These are phyloP conservation scores for Aureobasidium vineae DNA, from an alignment of 2,329 filamentous ascomycete species.

Conservation along the genomic window DNA sequence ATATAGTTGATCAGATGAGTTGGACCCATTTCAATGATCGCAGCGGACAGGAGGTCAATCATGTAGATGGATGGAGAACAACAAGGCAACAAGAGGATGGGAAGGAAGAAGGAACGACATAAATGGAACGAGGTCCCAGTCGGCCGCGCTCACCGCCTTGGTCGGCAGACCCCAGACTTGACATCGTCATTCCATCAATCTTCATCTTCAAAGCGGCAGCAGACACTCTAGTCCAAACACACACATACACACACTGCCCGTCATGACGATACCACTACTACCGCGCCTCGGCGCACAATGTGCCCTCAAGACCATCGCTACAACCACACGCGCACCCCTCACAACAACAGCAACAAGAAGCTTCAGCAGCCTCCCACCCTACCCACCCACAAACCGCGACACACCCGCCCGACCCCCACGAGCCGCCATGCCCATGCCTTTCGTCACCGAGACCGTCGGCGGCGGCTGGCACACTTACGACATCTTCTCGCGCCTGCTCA, in stretches of 20 bases:
- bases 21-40: not conserved
- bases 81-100: not conserved
- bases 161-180: not conserved
- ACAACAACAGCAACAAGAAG: slow-evolving; percentile 12
- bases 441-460: slow-evolving; percentile 52
- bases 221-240: not conserved
- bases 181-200: slow-evolving; percentile 19
- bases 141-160: not conserved
- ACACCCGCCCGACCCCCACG: slow-evolving; percentile 34
- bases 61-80: not conserved
- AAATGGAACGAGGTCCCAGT: not conserved
- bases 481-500: slow-evolving; percentile 50
- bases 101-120: not conserved
- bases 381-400: slow-evolving; percentile 31
- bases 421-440: slow-evolving; percentile 50
- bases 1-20: not conserved
- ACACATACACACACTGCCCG: not conserved
- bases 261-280: slow-evolving; percentile 16
- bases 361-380: slow-evolving; percentile 30
- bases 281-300: slow-evolving; percentile 14
- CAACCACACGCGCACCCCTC: not conserved
- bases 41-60: no score
- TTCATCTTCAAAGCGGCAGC: not conserved
- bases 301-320: not conserved
- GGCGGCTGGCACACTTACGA: slow-evolving; percentile 53